Conservation (phyloP, 768 basidiomycete species). For the Phaffia tasmanica region DNA sequence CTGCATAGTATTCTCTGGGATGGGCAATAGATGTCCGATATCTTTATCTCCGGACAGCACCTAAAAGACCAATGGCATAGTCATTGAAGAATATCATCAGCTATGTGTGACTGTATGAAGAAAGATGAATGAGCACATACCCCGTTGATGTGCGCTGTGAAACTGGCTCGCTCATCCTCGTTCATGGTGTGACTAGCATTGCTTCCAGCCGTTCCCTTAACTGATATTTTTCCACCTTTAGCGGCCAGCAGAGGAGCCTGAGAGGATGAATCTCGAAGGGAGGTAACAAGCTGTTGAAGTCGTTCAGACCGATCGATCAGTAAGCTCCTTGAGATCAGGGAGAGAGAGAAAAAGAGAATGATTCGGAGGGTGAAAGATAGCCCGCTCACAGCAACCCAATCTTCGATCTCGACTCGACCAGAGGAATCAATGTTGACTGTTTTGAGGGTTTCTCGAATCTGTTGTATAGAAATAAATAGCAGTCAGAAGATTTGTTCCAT, state of each 20-base stretch:
- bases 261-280: slow-evolving; percentile 6
- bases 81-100: neutral
- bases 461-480: neutral
- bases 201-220: slow-evolving; percentile 76
- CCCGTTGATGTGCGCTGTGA: slow-evolving; percentile 96
- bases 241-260: slow-evolving; percentile 31
- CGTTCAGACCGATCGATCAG: neutral
- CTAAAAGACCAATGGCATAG: slow-evolving; percentile 39
- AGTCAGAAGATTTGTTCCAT: neutral
- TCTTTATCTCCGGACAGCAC: slow-evolving; percentile 85
- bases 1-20: slow-evolving; percentile 95
- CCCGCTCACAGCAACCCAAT: slow-evolving; percentile 81
- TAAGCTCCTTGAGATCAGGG: neutral
- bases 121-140: slow-evolving; percentile 43
- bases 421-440: slow-evolving; percentile 86
- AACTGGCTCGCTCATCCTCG: slow-evolving; percentile 87
- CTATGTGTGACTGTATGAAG: neutral
- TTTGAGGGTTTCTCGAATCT: slow-evolving; percentile 57
- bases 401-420: slow-evolving; percentile 91
- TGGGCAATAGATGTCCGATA: slow-evolving; percentile 68
- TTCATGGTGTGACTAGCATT: slow-evolving; percentile 96
- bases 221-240: slow-evolving; percentile 69
- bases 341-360: slow-evolving; percentile 26
- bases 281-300: slow-evolving; percentile 10
- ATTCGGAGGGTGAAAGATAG: neutral